phyloP scores from a whole-genome alignment of 169 alveolate genomes.

The Plasmodium billcollinsi region DNA sequence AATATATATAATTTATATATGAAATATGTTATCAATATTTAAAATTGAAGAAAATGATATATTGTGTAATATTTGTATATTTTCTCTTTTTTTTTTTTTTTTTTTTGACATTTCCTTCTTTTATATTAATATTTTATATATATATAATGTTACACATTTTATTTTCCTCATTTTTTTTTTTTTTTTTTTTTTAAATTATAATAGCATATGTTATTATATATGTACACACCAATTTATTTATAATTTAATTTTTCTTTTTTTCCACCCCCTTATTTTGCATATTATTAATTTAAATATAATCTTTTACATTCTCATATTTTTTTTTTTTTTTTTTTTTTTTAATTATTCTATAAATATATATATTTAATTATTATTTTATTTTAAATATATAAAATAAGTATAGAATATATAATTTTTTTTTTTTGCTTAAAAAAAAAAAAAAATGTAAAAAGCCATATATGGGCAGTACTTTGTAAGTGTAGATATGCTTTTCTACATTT shows the following conservation, averaged over 20 bases:
- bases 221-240: slow-evolving; percentile 1
- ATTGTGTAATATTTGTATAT: background rate
- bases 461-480: background rate
- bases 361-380: background rate
- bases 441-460: background rate
- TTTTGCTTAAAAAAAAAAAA: background rate
- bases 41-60: too few species aligned
- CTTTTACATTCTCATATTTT: background rate
- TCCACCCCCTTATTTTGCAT: background rate
- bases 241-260: background rate
- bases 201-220: background rate
- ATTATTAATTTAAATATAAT: background rate
- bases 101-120: background rate
- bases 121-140: background rate
- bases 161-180: too few species aligned
- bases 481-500: slow-evolving; percentile 11
- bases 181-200: too few species aligned
- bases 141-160: too few species aligned
- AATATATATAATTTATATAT: too few species aligned
- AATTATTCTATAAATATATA: background rate
- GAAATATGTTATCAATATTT: too few species aligned
- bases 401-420: slow-evolving; percentile 3
- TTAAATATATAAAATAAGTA: slow-evolving; percentile 13
- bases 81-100: background rate
- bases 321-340: slow-evolving; percentile 4